Evolutionary conservation across 179 eudicot genomes (phyloP).

Genomic region (Gypsophila paniculata): DNA sequence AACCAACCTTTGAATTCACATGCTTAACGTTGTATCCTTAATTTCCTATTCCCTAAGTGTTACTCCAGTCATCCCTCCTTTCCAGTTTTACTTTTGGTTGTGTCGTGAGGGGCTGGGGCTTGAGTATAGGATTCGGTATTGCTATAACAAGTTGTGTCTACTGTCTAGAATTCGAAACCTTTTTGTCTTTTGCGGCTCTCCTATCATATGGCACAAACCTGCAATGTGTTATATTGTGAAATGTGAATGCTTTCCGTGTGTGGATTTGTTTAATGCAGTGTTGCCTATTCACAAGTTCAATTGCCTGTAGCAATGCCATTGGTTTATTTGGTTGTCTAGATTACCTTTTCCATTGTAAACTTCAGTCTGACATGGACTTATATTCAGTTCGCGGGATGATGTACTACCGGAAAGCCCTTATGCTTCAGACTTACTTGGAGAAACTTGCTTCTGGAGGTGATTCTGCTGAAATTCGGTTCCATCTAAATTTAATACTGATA

Average conservation of each 20-base stretch:
- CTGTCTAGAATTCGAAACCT: background rate
- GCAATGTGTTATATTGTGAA: slow-evolving; percentile 1
- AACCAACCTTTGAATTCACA: no score
- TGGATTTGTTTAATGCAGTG: background rate
- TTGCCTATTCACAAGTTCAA: background rate
- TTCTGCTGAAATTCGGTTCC: slow-evolving; percentile 11
- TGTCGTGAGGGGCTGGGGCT: background rate
- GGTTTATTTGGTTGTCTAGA: background rate
- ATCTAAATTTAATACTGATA: background rate
- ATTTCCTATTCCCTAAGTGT: background rate
- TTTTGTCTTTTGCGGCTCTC: background rate
- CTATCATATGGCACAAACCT: slow-evolving; percentile 4
- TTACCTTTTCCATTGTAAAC: slow-evolving; percentile 6
- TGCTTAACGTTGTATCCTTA: background rate
- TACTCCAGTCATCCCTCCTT: background rate
- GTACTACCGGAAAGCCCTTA: slow-evolving; percentile 95
- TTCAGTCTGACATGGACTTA: slow-evolving; percentile 15
- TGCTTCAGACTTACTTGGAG: slow-evolving; percentile 93
- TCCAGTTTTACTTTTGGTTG: background rate
- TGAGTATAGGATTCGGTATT: background rate
- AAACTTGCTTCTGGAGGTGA: slow-evolving; percentile 66
- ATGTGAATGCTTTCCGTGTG: background rate
- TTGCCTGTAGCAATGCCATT: background rate
- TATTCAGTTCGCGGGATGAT: slow-evolving; percentile 97
- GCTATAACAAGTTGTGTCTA: background rate